A percentile compares a stretch with the other conserved stretches of the same genome.
Conservation (phyloP, 208 protist genomes). For the Trypanosoma cruzi region DNA sequence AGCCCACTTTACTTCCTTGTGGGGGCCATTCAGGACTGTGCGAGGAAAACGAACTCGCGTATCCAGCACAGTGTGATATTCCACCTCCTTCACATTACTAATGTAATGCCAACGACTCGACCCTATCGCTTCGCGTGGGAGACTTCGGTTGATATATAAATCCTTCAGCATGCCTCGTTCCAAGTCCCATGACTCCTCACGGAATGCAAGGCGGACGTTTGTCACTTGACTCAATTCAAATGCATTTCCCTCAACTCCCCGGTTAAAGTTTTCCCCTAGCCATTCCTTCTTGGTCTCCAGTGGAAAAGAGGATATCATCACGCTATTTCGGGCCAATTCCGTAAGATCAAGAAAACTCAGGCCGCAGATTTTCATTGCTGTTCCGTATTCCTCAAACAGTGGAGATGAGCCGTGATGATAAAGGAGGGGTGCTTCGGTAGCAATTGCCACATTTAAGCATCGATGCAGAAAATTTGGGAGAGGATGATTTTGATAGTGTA, state of each 20-base stretch:
- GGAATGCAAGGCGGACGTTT: conserved; percentile 83
- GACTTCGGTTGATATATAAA: conserved; percentile 51
- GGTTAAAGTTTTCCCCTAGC: conserved; percentile 75
- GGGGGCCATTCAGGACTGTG: conserved; percentile 79
- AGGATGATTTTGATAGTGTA: conserved; percentile 93
- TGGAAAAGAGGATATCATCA: conserved; percentile 87
- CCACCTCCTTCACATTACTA: conserved; percentile 80
- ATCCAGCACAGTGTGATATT: conserved; percentile 88
- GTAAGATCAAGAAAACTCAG: conserved; percentile 87
- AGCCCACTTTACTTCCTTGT: conserved; percentile 36
- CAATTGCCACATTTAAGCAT: conserved; percentile 96
- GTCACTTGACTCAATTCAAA: conserved; percentile 86
- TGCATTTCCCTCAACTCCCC: conserved; percentile 65
- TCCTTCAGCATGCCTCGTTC: conserved; percentile 87
- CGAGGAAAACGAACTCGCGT: conserved; percentile 88
- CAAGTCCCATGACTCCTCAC: conserved; percentile 79
- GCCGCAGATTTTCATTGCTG: conserved; percentile 85
- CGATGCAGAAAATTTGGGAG: conserved; percentile 95
- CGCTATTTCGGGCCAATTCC: conserved; percentile 89
- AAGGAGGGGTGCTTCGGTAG: conserved; percentile 96
- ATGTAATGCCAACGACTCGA: conserved; percentile 80
- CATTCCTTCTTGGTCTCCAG: conserved; percentile 71
- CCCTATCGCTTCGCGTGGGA: conserved; percentile 42
- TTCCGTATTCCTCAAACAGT: conserved; percentile 91
- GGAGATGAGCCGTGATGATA: conserved; percentile 87